Evolutionary conservation across 768 basidiomycete genomes (phyloP), one percentile per base, ranked within the genome.

Genomic region (Phylloporus sp.): DNA sequence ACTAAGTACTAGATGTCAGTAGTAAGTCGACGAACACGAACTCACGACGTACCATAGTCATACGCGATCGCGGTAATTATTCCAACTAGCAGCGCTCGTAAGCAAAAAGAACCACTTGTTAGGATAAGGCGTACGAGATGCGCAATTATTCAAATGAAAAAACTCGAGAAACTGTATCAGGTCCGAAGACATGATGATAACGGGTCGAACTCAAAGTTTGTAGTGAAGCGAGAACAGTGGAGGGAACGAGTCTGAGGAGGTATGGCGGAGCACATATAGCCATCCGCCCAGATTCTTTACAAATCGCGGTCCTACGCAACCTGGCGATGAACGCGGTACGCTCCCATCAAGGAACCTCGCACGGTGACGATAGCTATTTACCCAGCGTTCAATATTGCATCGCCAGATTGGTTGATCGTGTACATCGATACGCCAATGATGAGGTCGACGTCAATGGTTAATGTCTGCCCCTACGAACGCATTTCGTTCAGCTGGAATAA

Each of bases 1-100:
- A 38, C 53, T 54, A 29, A 20, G n/a, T 20, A 21, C n/a, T n/a
- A n/a, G 3, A 35, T 9, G 23, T 47, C 7, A 39, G 20, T 20
- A 5, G 2, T 2, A 9, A 20, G 13, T 15, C 20, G 15, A 31
- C 5, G 1, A 5, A 33, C 9, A 9, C n/a, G 10, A 21, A 11
- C n/a, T 17, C 3, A n/a, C 9, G 20, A 47, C 50, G 6, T 17
- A 54, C 50, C 13, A 28, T 44, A 54, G 28, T 54, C 53, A 26
- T 44, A 48, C 0, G 4, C 14, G 15, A 48, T 18, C 1, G 33
- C 32, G 14, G 42, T 17, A 15, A 53, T 10, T 2, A 39, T 36
- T 18, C 7, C n/a, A 9, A 54, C 53, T 54, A 7, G 18, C 6
- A 3, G 6, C 9, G 18, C 15, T n/a, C 5, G 6, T 53, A 3